These are phyloP conservation scores for Phylloporus sp. DNA, from an alignment of 768 basidiomycete species.

Conservation along the genomic window DNA sequence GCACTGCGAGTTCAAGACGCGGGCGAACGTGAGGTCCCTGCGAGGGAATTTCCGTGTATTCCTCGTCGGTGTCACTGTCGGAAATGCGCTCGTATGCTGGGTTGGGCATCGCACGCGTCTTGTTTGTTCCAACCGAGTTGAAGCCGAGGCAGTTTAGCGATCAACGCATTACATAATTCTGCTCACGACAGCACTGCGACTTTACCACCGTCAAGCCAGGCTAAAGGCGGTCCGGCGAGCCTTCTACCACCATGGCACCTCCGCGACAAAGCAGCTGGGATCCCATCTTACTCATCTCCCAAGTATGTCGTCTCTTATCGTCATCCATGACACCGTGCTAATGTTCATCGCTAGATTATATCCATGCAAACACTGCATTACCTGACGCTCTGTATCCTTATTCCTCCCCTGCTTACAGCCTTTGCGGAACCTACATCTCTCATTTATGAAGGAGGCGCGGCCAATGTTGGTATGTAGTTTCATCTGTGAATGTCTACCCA, in stretches of 20 bases:
- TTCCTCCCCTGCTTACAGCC: conserved; percentile 71
- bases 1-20: conserved; percentile 12
- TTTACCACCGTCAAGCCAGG: too few relatives aligned
- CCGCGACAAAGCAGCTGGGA: conserved; percentile 71
- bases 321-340: background rate
- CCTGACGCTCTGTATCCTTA: conserved; percentile 75
- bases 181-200: too few relatives aligned
- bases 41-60: conserved; percentile 7
- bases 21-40: conserved; percentile 1
- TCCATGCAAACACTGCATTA: conserved; percentile 93
- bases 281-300: conserved; percentile 81
- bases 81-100: conserved; percentile 30
- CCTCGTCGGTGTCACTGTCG: conserved; percentile 22
- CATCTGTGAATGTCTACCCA: background rate
- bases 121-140: background rate
- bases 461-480: conserved; percentile 63
- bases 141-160: conserved; percentile 1
- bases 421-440: conserved; percentile 74
- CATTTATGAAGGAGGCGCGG: conserved; percentile 70
- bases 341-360: conserved; percentile 62
- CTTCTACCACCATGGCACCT: conserved; percentile 29
- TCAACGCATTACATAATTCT: conserved; percentile 11
- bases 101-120: conserved; percentile 24
- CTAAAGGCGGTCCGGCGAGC: background rate
- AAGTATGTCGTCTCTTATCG: conserved; percentile 42